Conservation (phyloP, 2,329 filamentous ascomycete species). For the Venturia carpophila region DNA sequence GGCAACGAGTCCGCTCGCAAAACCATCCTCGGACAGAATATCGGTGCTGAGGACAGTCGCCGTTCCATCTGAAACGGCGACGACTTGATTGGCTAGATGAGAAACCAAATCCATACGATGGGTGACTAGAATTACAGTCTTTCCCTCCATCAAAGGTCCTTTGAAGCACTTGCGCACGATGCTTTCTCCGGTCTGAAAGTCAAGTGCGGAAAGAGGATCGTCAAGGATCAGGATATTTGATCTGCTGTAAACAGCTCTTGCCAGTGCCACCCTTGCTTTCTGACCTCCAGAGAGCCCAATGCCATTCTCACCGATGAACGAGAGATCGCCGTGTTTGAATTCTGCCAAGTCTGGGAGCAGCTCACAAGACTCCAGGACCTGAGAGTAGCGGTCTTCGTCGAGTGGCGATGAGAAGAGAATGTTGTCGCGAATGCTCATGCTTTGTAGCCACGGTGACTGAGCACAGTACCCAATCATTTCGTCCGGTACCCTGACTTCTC, state of each 20-base stretch:
- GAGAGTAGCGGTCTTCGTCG: constrained; percentile 60
- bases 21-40: constrained; percentile 5
- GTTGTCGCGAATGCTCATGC: constrained; percentile 62
- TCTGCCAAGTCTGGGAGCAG: constrained; percentile 53
- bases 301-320: constrained; percentile 54
- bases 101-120: constrained; percentile 64
- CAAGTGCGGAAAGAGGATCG: constrained; percentile 52
- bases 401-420: constrained; percentile 59
- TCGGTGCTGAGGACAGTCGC: neutral
- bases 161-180: constrained; percentile 52
- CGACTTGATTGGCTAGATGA: constrained; percentile 62
- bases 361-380: constrained; percentile 59
- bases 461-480: constrained; percentile 56
- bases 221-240: constrained; percentile 50
- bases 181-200: constrained; percentile 56
- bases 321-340: constrained; percentile 57
- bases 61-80: constrained; percentile 52
- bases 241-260: constrained; percentile 51
- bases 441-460: constrained; percentile 61
- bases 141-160: constrained; percentile 46
- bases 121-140: constrained; percentile 53
- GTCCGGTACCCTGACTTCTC: constrained; percentile 42
- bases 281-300: constrained; percentile 55
- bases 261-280: constrained; percentile 53
- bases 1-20: constrained; percentile 19